phyloP scores from a whole-genome alignment of 2,329 filamentous ascomycete species.

The Talaromyces sp. region DNA sequence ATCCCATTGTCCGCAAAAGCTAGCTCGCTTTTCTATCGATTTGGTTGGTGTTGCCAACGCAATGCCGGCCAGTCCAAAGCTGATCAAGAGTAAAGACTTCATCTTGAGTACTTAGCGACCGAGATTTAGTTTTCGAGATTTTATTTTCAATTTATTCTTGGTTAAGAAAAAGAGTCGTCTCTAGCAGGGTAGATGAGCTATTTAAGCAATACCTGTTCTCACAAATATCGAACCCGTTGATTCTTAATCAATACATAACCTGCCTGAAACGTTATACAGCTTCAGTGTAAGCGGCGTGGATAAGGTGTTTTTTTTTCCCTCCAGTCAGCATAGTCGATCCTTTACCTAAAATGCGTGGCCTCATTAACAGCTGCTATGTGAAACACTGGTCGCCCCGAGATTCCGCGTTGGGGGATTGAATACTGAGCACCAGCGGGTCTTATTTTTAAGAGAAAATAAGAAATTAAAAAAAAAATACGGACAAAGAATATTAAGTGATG shows the following conservation, averaged over 20 bases:
- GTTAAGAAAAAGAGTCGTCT: neutral
- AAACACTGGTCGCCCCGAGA: neutral
- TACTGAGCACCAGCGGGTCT: neutral
- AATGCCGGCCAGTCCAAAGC: neutral
- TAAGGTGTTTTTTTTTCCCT: neutral
- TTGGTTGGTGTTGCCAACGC: slow-evolving; percentile 16
- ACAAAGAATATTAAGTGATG: too few relatives aligned
- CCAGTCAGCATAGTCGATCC: neutral
- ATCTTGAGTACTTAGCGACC: neutral
- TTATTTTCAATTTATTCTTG: neutral
- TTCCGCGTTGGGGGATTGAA: neutral
- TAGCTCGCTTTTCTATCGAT: slow-evolving; percentile 20
- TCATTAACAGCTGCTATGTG: neutral
- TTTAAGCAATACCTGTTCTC: neutral
- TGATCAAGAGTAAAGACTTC: neutral
- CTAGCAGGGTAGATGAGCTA: neutral
- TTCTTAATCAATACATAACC: neutral
- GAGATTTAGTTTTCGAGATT: neutral
- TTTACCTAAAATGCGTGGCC: neutral
- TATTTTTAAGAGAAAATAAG: neutral
- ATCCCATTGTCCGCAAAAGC: slow-evolving; percentile 39
- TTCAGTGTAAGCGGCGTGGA: neutral
- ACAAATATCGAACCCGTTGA: neutral
- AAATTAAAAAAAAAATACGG: neutral
- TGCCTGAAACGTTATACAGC: neutral